A percentile compares a stretch with the other conserved stretches of the same genome.
Evolutionary conservation across 140 eudicot species (phyloP).

Genomic region (Erigeron philadelphicus): DNA sequence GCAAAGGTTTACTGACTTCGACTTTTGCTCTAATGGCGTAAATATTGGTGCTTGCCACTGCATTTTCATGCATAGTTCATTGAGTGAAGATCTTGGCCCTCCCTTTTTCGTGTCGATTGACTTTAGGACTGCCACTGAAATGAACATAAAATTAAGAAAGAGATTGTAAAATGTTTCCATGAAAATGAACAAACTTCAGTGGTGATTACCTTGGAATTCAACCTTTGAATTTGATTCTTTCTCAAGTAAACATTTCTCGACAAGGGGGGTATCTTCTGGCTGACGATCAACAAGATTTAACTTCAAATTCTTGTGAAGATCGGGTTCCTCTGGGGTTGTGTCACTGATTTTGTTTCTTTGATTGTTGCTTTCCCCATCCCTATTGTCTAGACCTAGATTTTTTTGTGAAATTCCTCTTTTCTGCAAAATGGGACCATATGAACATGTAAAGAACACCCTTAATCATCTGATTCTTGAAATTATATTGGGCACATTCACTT

Average conservation of each 20-base stretch:
- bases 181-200: neutral
- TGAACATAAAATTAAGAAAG: neutral
- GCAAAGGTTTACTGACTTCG: slow-evolving; percentile 42
- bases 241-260: slow-evolving; percentile 2
- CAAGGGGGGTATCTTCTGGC: slow-evolving; percentile 6
- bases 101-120: slow-evolving; percentile 64
- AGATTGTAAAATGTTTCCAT: no score
- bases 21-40: slow-evolving; percentile 45
- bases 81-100: slow-evolving; percentile 67
- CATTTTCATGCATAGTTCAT: slow-evolving; percentile 54
- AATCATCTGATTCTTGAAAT: neutral
- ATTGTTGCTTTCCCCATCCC: slow-evolving; percentile 22
- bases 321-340: neutral
- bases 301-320: slow-evolving; percentile 34
- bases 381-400: slow-evolving; percentile 29
- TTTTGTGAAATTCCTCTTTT: slow-evolving; percentile 53
- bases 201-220: slow-evolving; percentile 14
- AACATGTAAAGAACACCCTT: slow-evolving; percentile 14
- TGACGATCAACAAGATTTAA: slow-evolving; percentile 22
- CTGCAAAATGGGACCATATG: slow-evolving; percentile 35
- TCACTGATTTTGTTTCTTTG: slow-evolving; percentile 12
- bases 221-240: slow-evolving; percentile 23
- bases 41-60: slow-evolving; percentile 87
- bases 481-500: no score
- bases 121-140: slow-evolving; percentile 39